phyloP scores from a whole-genome alignment of 352 stramenopile genomes.

The Hyaloperonospora arabidopsidis region DNA sequence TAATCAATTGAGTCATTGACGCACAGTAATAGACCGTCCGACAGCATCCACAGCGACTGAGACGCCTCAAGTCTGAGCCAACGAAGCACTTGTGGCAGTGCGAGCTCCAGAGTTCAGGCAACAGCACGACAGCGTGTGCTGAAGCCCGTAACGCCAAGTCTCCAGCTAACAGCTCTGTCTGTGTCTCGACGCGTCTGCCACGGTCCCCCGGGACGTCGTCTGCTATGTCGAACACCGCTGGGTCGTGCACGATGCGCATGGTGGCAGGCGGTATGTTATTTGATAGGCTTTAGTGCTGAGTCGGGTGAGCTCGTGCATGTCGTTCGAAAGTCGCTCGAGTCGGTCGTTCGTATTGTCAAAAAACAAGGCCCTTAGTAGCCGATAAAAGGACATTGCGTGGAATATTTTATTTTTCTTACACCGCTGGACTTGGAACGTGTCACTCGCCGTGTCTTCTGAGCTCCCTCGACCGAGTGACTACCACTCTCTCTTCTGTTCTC shows the following conservation, averaged over 20 bases:
- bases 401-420: neutral
- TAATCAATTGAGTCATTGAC: conserved; percentile 6
- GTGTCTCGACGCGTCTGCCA: conserved; percentile 28
- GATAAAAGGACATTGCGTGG: neutral
- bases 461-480: conserved; percentile 21
- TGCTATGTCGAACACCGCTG: neutral
- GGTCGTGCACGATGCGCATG: conserved; percentile 15
- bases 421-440: neutral
- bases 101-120: conserved; percentile 43
- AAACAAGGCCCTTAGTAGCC: too few relatives aligned
- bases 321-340: conserved; percentile 10
- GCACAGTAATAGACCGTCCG: conserved; percentile 55
- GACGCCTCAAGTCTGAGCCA: conserved; percentile 1
- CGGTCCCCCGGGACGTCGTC: conserved; percentile 30
- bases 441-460: conserved; percentile 14
- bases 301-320: neutral
- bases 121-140: conserved; percentile 36
- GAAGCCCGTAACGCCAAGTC: conserved; percentile 29
- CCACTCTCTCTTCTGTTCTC: conserved; percentile 21
- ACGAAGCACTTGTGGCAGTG: conserved; percentile 62
- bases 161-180: conserved; percentile 13
- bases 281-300: too few relatives aligned
- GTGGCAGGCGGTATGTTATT: too few relatives aligned
- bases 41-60: conserved; percentile 57
- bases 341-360: too few relatives aligned